Conservation (phyloP, 306 rosid species). For the Medicago ruthenica region DNA sequence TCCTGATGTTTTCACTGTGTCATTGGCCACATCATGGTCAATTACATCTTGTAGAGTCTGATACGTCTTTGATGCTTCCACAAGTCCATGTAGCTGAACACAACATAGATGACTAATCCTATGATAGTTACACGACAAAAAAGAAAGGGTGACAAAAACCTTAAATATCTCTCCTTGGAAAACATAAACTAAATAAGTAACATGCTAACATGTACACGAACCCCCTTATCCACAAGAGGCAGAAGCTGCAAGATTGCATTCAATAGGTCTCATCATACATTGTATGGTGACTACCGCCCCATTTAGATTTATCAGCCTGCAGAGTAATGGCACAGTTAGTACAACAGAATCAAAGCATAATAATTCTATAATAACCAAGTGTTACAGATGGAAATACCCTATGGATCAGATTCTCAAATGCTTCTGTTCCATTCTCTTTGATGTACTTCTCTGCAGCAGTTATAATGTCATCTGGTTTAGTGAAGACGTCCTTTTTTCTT, state of each 20-base stretch:
- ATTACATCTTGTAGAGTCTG: too few species aligned
- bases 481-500: slow-evolving; percentile 64
- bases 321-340: slow-evolving; percentile 34
- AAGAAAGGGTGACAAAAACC: neutral
- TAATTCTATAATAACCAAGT: slow-evolving; percentile 11
- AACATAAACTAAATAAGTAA: slow-evolving; percentile 23
- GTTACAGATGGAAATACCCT: slow-evolving; percentile 58
- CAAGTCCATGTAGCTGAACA: too few species aligned
- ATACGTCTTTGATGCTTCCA: too few species aligned
- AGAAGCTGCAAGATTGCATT: slow-evolving; percentile 35
- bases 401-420: slow-evolving; percentile 72
- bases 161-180: slow-evolving; percentile 10
- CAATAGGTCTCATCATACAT: slow-evolving; percentile 46
- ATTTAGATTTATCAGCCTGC: slow-evolving; percentile 80
- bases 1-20: too few species aligned
- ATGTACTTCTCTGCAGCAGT: slow-evolving; percentile 93
- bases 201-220: slow-evolving; percentile 41
- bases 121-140: slow-evolving; percentile 36
- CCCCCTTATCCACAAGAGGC: slow-evolving; percentile 21
- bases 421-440: slow-evolving; percentile 73
- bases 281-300: slow-evolving; percentile 42
- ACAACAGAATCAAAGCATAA: slow-evolving; percentile 10
- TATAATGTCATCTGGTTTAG: slow-evolving; percentile 73
- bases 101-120: slow-evolving; percentile 32
- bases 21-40: too few species aligned